A percentile compares a stretch with the other conserved stretches of the same genome.
Evolutionary conservation across 2,329 filamentous ascomycete species (phyloP).

Genomic region (Biscogniauxia sp.): DNA sequence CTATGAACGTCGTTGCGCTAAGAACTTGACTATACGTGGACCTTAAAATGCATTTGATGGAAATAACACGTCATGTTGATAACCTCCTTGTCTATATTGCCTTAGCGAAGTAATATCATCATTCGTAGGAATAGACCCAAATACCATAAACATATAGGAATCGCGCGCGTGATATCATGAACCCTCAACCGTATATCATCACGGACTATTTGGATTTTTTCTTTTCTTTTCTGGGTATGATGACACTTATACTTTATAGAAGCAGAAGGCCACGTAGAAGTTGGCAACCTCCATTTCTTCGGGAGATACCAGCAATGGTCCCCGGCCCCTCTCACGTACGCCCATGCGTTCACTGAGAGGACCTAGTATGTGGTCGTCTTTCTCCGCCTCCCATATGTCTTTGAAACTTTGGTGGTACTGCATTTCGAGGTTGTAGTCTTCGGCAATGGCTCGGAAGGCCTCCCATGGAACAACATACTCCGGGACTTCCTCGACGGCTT

Average conservation of each 20-base stretch:
- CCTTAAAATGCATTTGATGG: not conserved
- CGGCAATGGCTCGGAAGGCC: slow-evolving; percentile 89
- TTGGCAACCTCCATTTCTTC: slow-evolving; percentile 91
- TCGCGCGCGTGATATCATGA: not conserved
- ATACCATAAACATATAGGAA: not conserved
- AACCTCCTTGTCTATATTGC: too few species aligned
- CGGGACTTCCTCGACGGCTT: slow-evolving; percentile 92
- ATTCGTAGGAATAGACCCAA: not conserved
- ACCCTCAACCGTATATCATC: not conserved
- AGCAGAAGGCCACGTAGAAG: slow-evolving; percentile 94
- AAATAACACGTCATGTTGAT: not conserved
- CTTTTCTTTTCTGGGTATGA: not conserved
- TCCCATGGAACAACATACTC: slow-evolving; percentile 99
- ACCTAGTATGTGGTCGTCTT: slow-evolving; percentile 77
- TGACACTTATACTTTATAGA: slow-evolving; percentile 76
- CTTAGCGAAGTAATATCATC: too few species aligned
- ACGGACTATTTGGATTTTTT: not conserved
- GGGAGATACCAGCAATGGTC: slow-evolving; percentile 67
- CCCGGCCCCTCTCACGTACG: slow-evolving; percentile 70
- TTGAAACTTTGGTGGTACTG: slow-evolving; percentile 89
- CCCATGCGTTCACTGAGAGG: slow-evolving; percentile 94
- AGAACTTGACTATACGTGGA: not conserved
- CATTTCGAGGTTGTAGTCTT: slow-evolving; percentile 94
- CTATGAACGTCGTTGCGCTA: not conserved
- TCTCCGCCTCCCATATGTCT: slow-evolving; percentile 90